These are phyloP conservation scores for Magnolia sinica DNA, from an alignment of 164 flowering plant species.

Conservation along the genomic window DNA sequence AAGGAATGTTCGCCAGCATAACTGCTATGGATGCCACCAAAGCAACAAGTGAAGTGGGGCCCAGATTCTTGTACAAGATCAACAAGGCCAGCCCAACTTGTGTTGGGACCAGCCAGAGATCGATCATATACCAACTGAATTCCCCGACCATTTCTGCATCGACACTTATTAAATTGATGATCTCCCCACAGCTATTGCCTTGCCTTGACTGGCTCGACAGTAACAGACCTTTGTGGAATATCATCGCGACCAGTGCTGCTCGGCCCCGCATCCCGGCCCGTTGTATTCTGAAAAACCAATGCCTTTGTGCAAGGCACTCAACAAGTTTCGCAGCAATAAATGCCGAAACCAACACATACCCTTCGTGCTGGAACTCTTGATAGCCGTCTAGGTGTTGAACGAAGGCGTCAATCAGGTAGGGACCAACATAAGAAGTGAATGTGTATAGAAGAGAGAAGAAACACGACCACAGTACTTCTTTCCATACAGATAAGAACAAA, in stretches of 20 bases:
- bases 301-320: slow-evolving; percentile 57
- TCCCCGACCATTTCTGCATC: slow-evolving; percentile 68
- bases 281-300: slow-evolving; percentile 54
- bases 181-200: slow-evolving; percentile 57
- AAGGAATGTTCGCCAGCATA: slow-evolving; percentile 57
- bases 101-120: slow-evolving; percentile 55
- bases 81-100: slow-evolving; percentile 52
- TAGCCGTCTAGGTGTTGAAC: slow-evolving; percentile 63
- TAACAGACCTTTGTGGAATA: slow-evolving; percentile 57
- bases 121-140: slow-evolving; percentile 62
- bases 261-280: slow-evolving; percentile 42
- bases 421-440: slow-evolving; percentile 64
- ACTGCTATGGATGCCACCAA: slow-evolving; percentile 45
- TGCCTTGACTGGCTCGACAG: slow-evolving; percentile 63
- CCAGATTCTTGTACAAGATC: slow-evolving; percentile 62
- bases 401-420: slow-evolving; percentile 61
- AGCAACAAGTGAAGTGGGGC: slow-evolving; percentile 54
- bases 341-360: slow-evolving; percentile 44
- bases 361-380: slow-evolving; percentile 35
- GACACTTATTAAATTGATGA: slow-evolving; percentile 69
- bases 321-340: slow-evolving; percentile 59
- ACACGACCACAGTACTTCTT: slow-evolving; percentile 39
- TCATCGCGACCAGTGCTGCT: slow-evolving; percentile 43
- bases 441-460: slow-evolving; percentile 33
- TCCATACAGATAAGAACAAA: slow-evolving; percentile 39